Conservation (phyloP, 805 yeast genomes). For the Ogataea paraovalis region DNA sequence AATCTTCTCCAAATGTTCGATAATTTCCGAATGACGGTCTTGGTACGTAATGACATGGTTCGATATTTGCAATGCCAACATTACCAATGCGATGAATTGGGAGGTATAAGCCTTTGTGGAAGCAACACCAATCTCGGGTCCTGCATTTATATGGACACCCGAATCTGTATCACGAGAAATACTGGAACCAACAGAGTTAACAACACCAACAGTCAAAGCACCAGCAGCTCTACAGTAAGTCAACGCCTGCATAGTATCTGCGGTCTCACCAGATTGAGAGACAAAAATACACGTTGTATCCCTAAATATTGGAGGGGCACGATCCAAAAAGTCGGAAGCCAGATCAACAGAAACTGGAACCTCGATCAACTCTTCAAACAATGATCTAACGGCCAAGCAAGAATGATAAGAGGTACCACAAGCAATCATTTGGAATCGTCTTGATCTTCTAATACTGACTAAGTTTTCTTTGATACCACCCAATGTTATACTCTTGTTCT, state of each 20-base stretch:
- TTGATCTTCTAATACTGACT: constrained; percentile 86
- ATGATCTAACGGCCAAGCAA: constrained; percentile 93
- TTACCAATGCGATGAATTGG: constrained; percentile 92
- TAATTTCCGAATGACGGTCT: constrained; percentile 78
- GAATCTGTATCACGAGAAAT: constrained; percentile 97
- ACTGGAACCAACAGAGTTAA: constrained; percentile 94
- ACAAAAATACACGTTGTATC: constrained; percentile 97
- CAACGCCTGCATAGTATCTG: constrained; percentile 92
- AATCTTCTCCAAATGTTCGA: constrained; percentile 76
- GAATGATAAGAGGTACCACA: constrained; percentile 99
- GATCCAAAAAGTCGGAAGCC: constrained; percentile 92
- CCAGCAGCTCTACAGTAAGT: constrained; percentile 96
- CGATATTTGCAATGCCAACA: constrained; percentile 93
- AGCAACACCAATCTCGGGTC: constrained; percentile 99
- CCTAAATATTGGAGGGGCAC: constrained; percentile 95
- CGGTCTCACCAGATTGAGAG: constrained; percentile 98
- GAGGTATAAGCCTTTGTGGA: constrained; percentile 99
- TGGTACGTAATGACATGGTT: constrained; percentile 80
- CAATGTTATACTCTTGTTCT: constrained; percentile 65
- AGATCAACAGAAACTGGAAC: constrained; percentile 90
- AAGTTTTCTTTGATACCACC: constrained; percentile 89
- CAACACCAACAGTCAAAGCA: constrained; percentile 95
- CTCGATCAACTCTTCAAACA: constrained; percentile 94
- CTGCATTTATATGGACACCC: constrained; percentile 99
- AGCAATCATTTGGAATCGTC: constrained; percentile 96